Percentiles rank a stretch among this genome's conserved stretches.
phyloP scores from a whole-genome alignment of 768 basidiomycete genomes.

The Hortiboletus flavorubellus region DNA sequence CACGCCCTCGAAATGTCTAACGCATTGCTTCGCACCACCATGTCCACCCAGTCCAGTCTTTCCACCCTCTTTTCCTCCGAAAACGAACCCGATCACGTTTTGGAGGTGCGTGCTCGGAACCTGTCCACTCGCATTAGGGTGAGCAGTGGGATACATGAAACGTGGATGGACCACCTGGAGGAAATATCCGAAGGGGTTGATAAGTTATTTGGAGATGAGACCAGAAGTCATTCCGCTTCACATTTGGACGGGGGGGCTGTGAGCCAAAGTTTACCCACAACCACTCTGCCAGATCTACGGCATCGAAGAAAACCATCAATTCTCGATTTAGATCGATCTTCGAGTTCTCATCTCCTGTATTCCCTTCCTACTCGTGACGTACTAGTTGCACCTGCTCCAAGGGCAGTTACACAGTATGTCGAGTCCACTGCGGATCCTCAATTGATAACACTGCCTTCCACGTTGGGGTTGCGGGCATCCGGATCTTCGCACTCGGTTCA shows the following conservation, averaged over 20 bases:
- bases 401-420: slow-evolving; percentile 73
- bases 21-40: slow-evolving; percentile 68
- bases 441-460: slow-evolving; percentile 63
- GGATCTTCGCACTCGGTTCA: slow-evolving; percentile 26
- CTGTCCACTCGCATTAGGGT: slow-evolving; percentile 51
- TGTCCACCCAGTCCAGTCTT: slow-evolving; percentile 62
- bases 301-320: slow-evolving; percentile 48
- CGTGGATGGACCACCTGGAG: slow-evolving; percentile 68
- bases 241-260: slow-evolving; percentile 25
- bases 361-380: slow-evolving; percentile 49
- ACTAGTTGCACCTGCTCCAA: slow-evolving; percentile 65
- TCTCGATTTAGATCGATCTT: slow-evolving; percentile 32
- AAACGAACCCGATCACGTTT: slow-evolving; percentile 40
- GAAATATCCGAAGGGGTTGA: slow-evolving; percentile 65
- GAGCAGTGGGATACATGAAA: slow-evolving; percentile 42
- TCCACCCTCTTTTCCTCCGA: slow-evolving; percentile 49
- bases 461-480: slow-evolving; percentile 56
- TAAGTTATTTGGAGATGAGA: slow-evolving; percentile 42
- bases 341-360: slow-evolving; percentile 42
- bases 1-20: slow-evolving; percentile 87
- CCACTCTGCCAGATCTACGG: slow-evolving; percentile 29
- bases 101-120: slow-evolving; percentile 48
- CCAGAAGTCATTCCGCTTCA: slow-evolving; percentile 3
- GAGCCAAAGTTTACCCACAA: slow-evolving; percentile 47
- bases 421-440: slow-evolving; percentile 52